Percentiles rank a stretch among this genome's conserved stretches.
phyloP scores from a whole-genome alignment of 768 basidiomycete species.

The Tricholoma flavovirens region DNA sequence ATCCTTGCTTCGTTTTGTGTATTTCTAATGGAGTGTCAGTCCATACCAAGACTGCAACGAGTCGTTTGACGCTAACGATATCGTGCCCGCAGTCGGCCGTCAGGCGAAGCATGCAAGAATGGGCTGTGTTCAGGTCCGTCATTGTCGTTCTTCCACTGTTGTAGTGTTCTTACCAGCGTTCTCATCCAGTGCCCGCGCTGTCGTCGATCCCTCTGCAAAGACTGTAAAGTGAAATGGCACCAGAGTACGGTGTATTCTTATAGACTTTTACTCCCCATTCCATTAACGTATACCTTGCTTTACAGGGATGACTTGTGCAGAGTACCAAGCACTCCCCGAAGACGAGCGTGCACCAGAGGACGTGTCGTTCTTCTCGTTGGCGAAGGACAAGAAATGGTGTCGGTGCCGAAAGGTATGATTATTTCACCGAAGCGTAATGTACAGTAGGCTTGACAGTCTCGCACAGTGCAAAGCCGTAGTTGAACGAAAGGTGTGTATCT shows the following conservation, averaged over 20 bases:
- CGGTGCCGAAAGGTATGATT: neutral
- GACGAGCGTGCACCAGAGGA: neutral
- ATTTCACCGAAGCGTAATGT: neutral
- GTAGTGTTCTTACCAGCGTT: neutral
- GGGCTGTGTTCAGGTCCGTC: neutral
- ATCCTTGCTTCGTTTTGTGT: neutral
- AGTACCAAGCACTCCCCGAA: neutral
- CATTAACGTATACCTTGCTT: too few relatives aligned
- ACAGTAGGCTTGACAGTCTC: neutral
- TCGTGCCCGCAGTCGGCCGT: neutral
- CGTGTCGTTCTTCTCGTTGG: neutral
- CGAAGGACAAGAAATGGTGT: neutral
- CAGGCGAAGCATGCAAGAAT: neutral
- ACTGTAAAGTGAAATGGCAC: neutral
- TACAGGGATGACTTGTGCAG: neutral
- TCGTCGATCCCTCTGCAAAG: neutral
- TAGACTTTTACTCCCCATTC: neutral
- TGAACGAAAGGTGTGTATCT: neutral
- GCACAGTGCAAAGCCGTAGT: neutral
- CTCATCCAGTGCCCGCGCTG: neutral
- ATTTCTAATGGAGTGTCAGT: neutral
- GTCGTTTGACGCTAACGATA: neutral
- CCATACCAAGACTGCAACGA: neutral
- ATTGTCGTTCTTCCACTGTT: neutral
- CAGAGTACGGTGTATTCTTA: neutral